Base-by-base conservation (phyloP, 1,284 basidiomycete genomes). In the Ustilago loliicola region DNA sequence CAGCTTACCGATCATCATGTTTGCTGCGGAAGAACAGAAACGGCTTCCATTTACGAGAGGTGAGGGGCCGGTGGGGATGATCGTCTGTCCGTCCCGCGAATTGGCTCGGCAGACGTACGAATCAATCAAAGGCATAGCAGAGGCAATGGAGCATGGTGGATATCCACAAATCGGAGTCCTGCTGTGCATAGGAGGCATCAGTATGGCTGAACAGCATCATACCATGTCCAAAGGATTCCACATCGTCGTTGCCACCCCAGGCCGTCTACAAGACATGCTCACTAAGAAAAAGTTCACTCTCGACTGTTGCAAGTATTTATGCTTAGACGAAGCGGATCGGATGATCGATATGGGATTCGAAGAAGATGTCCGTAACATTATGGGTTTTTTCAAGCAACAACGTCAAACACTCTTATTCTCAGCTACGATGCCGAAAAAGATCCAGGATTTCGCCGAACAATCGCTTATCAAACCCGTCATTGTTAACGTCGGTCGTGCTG, bases 291-390 rank as follows among this genome's bases (percentile, higher is more conserved):
- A 92, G 77, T 93, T 99, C 82, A 94, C 92, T 2, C 92, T 98
- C 79, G 93, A 94, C 69, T 93, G 92, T 79, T 87, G 86, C 84
- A 89, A 88, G 78, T 98, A 92, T 86, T 88, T 99, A 5, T 98
- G 96, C 85, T 94, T 99, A 91, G 97, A 99, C 88, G 97, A 99
- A 88, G 97, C 97, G 0, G 97, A 99, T 88, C 89, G 97, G 59
- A 99, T 99, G 97, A 96, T 99, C 77, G 97, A 99, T 84, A 90
- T 98, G 87, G 97, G 96, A 0, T 99, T 99, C 82, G 97, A 99
- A 87, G 97, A 99, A 66, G 96, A 99, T 83, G 95, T 99, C 30
- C 90, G 96, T 66, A 96, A 95, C 84, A 97, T 99, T 83, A 98
- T 99, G 94, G 95, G 93, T 79, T 98, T 94, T 87, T 98, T 98